Percentiles rank a stretch among this genome's conserved stretches.
Conservation (phyloP, 140 eudicot genomes). For the Anethum foeniculum region DNA sequence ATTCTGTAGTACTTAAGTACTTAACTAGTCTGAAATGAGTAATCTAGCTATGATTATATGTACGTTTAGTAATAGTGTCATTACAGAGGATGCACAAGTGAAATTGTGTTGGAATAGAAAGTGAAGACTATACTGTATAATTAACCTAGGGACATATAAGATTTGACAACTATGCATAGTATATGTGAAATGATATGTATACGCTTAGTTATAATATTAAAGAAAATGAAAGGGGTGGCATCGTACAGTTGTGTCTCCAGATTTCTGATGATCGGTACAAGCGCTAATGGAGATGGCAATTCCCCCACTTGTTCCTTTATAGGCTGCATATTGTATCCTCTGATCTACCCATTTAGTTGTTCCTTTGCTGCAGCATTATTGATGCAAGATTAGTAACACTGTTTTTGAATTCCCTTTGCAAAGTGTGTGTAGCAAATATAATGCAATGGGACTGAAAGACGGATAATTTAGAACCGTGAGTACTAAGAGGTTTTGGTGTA, state of each 20-base stretch:
- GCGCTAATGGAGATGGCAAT: conserved; percentile 66
- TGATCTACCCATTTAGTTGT: conserved; percentile 59
- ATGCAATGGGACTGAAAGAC: not conserved
- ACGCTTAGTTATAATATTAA: no score
- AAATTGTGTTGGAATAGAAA: not conserved
- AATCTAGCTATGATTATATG: not conserved
- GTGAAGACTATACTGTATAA: no score
- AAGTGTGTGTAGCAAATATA: not conserved
- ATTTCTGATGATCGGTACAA: conserved; percentile 69
- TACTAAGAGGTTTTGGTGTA: not conserved
- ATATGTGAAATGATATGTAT: no score
- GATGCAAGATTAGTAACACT: not conserved
- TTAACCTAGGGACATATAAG: no score
- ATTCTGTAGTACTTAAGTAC: not conserved
- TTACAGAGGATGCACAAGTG: not conserved
- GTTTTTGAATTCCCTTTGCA: not conserved
- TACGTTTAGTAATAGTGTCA: not conserved
- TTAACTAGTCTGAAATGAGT: not conserved
- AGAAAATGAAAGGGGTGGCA: not conserved
- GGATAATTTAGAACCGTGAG: not conserved
- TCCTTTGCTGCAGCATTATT: conserved; percentile 42
- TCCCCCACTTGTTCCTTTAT: conserved; percentile 79
- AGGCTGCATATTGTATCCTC: conserved; percentile 27
- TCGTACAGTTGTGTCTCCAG: conserved; percentile 66
- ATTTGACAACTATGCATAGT: no score